These are phyloP conservation scores for Tagetes patula DNA, from an alignment of 129 eudicot species.

Conservation along the genomic window DNA sequence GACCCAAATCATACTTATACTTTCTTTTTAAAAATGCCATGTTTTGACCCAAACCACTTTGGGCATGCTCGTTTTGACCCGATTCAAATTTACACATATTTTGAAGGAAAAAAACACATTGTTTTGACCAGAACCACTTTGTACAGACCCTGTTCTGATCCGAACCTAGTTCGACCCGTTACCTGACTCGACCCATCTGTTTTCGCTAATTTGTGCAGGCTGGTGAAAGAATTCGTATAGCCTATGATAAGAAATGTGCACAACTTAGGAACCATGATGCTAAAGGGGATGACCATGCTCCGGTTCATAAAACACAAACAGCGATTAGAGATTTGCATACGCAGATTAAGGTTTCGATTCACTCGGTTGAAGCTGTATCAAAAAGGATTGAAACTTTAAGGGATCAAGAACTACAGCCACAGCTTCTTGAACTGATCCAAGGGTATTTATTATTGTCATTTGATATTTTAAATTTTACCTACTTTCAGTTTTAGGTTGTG, in stretches of 20 bases:
- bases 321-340: conserved; percentile 79
- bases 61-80: no score
- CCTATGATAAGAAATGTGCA: conserved; percentile 83
- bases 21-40: no score
- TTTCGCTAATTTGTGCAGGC: conserved; percentile 48
- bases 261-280: conserved; percentile 83
- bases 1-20: background rate
- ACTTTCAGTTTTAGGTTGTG: background rate
- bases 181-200: background rate
- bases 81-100: no score
- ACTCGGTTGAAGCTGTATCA: conserved; percentile 88
- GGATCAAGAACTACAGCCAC: conserved; percentile 95
- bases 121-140: background rate
- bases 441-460: conserved; percentile 62
- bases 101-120: no score
- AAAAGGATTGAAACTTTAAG: conserved; percentile 89
- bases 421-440: conserved; percentile 76
- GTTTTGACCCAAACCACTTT: no score
- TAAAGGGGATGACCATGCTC: conserved; percentile 80
- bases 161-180: background rate
- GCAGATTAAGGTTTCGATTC: conserved; percentile 90
- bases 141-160: no score
- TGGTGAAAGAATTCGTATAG: conserved; percentile 80
- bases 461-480: background rate
- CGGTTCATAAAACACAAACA: conserved; percentile 69